A percentile compares a stretch with the other conserved stretches of the same genome.
These are phyloP conservation scores for Colletotrichum sp. DNA, from an alignment of 2,329 filamentous ascomycete genomes.

Conservation along the genomic window DNA sequence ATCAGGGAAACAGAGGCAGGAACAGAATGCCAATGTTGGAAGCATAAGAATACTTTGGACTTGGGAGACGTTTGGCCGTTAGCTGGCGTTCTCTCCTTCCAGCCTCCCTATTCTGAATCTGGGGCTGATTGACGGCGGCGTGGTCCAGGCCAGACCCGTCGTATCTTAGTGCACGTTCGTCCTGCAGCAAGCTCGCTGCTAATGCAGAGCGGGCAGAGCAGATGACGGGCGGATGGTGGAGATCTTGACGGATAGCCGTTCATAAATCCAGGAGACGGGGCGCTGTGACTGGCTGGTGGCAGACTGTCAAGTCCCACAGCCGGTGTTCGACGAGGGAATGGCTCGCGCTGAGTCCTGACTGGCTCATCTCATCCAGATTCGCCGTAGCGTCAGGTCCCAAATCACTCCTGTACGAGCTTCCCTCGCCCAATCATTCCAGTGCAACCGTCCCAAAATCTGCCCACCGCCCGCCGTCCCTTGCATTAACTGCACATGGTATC, in stretches of 20 bases:
- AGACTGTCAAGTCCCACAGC: neutral
- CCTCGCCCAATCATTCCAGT: neutral
- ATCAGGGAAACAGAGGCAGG: neutral
- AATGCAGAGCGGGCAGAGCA: neutral
- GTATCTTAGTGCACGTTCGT: conserved; percentile 8
- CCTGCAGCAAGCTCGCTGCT: neutral
- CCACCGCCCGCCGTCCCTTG: neutral
- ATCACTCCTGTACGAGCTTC: neutral
- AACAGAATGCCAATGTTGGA: neutral
- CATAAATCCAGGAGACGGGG: neutral
- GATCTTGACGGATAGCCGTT: neutral
- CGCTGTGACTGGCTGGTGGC: neutral
- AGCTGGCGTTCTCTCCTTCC: neutral
- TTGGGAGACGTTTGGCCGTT: neutral
- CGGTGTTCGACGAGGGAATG: neutral
- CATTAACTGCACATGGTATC: neutral
- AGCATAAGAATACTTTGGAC: neutral
- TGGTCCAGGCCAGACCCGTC: neutral
- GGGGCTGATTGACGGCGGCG: conserved; percentile 3
- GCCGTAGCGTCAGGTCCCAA: conserved; percentile 13
- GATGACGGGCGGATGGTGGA: conserved; percentile 6
- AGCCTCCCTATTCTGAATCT: neutral
- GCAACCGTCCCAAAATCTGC: neutral
- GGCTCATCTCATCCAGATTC: neutral
- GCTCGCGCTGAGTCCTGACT: neutral